Percentiles rank a stretch among this genome's conserved stretches.
Evolutionary conservation across 2,329 filamentous ascomycete species (phyloP).

Genomic region (Cyphellophora attinorum): DNA sequence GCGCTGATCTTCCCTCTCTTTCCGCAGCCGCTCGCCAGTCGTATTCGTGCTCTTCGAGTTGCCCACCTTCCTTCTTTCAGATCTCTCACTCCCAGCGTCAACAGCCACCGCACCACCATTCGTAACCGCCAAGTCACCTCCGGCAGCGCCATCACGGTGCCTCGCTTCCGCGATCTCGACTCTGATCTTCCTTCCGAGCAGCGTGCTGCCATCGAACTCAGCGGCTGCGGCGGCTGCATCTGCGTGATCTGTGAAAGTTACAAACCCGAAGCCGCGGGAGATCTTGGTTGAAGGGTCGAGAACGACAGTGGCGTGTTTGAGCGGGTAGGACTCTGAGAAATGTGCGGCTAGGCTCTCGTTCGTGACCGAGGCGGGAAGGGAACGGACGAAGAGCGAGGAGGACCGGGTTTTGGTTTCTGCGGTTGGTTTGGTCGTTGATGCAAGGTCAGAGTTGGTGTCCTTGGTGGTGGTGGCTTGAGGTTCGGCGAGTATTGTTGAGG

Average conservation of each 20-base stretch:
- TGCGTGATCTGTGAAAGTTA: conserved; percentile 89
- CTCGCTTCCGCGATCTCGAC: conserved; percentile 83
- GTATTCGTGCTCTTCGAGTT: conserved; percentile 25
- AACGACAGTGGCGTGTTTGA: conserved; percentile 94
- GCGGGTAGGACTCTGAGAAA: conserved; percentile 87
- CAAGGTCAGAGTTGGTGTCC: conserved; percentile 24
- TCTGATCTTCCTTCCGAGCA: conserved; percentile 72
- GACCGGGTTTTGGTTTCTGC: conserved; percentile 25
- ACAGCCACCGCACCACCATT: conserved; percentile 9
- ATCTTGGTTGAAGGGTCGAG: conserved; percentile 74
- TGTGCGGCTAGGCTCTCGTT: conserved; percentile 74
- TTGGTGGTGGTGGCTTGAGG: neutral
- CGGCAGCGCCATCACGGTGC: conserved; percentile 54
- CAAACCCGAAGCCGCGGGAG: conserved; percentile 90
- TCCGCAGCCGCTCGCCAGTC: conserved; percentile 28
- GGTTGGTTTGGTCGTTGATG: conserved; percentile 15
- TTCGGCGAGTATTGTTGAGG: conserved; percentile 10
- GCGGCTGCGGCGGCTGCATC: conserved; percentile 74
- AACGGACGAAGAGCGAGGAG: conserved; percentile 81
- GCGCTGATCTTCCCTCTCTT: conserved; percentile 46
- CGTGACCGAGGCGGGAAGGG: conserved; percentile 67
- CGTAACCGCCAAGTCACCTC: conserved; percentile 15
- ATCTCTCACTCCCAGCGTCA: no score
- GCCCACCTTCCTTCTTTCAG: no score
- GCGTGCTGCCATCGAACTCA: conserved; percentile 67